Conservation (phyloP, 2,329 filamentous ascomycete species). For the Monilinia polystroma region DNA sequence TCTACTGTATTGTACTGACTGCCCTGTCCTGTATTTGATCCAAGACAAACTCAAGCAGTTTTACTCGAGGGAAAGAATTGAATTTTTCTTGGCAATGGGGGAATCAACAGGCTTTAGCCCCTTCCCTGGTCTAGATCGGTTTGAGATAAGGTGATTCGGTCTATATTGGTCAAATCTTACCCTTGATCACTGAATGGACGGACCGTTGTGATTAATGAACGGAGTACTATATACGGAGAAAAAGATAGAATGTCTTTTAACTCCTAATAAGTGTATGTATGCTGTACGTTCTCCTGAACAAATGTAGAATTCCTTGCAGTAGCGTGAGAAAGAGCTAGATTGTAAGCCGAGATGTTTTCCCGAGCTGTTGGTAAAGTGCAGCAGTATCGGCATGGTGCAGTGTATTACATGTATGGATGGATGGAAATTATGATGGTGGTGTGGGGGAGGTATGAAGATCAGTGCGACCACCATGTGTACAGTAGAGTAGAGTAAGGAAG, state of each 20-base stretch:
- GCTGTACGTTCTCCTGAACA: conserved; percentile 20
- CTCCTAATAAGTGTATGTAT: neutral
- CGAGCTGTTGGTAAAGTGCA: conserved; percentile 14
- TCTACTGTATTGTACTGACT: too few species aligned
- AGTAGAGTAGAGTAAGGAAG: too few species aligned
- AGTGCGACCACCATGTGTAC: too few species aligned
- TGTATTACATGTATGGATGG: neutral
- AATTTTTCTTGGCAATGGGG: conserved; percentile 12
- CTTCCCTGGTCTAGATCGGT: conserved; percentile 17
- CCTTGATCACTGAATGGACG: neutral
- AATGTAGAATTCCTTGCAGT: conserved; percentile 20
- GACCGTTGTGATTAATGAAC: neutral
- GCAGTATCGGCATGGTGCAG: neutral
- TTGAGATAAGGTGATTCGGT: conserved; percentile 21
- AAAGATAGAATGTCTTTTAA: conserved; percentile 15
- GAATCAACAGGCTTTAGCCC: neutral
- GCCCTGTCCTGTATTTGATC: too few species aligned
- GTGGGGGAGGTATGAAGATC: too few species aligned
- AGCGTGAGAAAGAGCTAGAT: conserved; percentile 11
- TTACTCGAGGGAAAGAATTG: conserved; percentile 13
- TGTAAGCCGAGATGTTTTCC: conserved; percentile 16
- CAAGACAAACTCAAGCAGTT: conserved; percentile 17
- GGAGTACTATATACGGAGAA: neutral
- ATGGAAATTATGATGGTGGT: neutral
- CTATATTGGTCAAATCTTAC: conserved; percentile 11